phyloP scores from a whole-genome alignment of 2,329 filamentous ascomycete species.

The Sphaerulina musiva region DNA sequence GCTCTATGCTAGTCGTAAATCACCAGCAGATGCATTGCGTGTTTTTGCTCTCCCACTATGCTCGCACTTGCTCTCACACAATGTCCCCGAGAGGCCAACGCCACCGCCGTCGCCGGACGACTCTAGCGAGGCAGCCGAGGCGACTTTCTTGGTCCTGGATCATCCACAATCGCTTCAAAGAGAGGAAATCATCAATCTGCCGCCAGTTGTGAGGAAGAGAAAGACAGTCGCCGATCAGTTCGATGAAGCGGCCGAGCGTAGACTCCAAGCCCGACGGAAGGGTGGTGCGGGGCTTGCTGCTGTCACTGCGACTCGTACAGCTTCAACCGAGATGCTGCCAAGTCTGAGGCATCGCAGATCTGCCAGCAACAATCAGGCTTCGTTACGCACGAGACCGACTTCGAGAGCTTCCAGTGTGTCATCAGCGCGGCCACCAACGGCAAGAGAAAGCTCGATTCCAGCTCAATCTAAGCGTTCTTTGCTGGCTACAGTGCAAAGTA shows the following conservation, averaged over 20 bases:
- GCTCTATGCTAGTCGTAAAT: conserved; percentile 39
- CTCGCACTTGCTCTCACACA: conserved; percentile 35
- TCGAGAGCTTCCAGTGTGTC: conserved; percentile 31
- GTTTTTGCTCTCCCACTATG: conserved; percentile 41
- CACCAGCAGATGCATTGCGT: not conserved
- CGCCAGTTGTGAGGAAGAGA: conserved; percentile 35
- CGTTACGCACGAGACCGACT: conserved; percentile 24
- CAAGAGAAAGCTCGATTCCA: conserved; percentile 19
- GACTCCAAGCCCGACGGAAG: conserved; percentile 38
- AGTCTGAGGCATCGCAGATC: conserved; percentile 30
- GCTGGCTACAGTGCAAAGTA: conserved; percentile 26
- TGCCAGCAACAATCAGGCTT: conserved; percentile 22
- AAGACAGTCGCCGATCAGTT: conserved; percentile 41
- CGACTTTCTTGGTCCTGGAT: conserved; percentile 21
- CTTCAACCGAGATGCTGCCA: conserved; percentile 26
- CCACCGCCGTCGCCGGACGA: conserved; percentile 25
- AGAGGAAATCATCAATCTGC: conserved; percentile 22
- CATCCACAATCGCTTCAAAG: not conserved
- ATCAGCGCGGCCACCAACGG: conserved; percentile 19
- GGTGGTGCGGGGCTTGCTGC: conserved; percentile 42
- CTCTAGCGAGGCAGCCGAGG: conserved; percentile 14
- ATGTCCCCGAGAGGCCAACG: conserved; percentile 13
- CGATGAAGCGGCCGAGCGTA: conserved; percentile 42
- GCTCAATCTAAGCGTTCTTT: conserved; percentile 23
- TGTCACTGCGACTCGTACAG: conserved; percentile 30